Evolutionary conservation across 2,329 filamentous ascomycete genomes (phyloP).

Genomic region (Talaromyces sp.): DNA sequence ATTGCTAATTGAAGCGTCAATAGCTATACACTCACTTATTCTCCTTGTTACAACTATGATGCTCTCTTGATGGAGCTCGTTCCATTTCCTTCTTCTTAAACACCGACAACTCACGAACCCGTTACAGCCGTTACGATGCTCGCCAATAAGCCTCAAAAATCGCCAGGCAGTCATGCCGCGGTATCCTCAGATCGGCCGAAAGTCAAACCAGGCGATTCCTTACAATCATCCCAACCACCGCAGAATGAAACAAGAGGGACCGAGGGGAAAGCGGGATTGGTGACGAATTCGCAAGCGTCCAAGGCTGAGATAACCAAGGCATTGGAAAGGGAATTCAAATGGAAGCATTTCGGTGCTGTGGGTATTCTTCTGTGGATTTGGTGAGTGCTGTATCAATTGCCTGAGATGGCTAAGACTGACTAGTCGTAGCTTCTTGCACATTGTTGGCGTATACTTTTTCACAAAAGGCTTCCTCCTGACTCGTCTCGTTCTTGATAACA

Average conservation of each 20-base stretch:
- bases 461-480: constrained; percentile 93
- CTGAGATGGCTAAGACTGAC: background rate
- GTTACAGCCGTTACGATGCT: background rate
- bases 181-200: background rate
- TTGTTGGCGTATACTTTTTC: constrained; percentile 82
- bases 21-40: background rate
- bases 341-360: constrained; percentile 36
- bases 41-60: background rate
- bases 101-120: background rate
- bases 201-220: background rate
- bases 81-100: constrained; percentile 1
- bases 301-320: constrained; percentile 29
- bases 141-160: background rate
- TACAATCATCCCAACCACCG: background rate
- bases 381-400: constrained; percentile 28
- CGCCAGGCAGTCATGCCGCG: background rate
- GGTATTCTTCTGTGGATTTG: constrained; percentile 41
- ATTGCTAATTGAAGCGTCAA: background rate
- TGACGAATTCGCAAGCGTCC: constrained; percentile 21
- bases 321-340: constrained; percentile 38
- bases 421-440: constrained; percentile 62
- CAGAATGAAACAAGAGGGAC: background rate
- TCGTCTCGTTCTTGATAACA: constrained; percentile 72
- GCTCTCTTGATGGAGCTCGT: constrained; percentile 3
- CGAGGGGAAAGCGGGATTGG: background rate